phyloP scores from a whole-genome alignment of 2,329 filamentous ascomycete genomes.

The Aspergillus jensenii region DNA sequence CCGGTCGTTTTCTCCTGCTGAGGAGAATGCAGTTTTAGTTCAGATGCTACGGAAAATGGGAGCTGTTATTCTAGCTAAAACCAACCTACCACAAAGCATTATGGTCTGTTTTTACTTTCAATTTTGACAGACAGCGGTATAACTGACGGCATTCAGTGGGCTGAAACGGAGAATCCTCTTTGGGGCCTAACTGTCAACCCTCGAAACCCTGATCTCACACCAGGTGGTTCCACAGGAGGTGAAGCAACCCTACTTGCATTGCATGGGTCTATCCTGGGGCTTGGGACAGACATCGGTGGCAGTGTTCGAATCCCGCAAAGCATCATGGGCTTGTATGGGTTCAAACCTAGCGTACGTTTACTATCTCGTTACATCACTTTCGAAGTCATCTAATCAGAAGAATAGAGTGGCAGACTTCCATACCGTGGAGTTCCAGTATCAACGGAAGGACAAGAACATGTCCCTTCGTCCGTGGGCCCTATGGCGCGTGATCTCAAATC shows the following conservation, averaged over 20 bases:
- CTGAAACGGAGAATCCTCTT: conserved; percentile 55
- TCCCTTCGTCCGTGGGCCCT: conserved; percentile 63
- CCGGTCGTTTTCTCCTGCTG: conserved; percentile 50
- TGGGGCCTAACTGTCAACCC: conserved; percentile 53
- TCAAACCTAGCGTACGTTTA: conserved; percentile 44
- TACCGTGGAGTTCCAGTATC: conserved; percentile 61
- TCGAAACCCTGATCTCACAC: conserved; percentile 42
- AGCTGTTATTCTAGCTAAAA: conserved; percentile 55
- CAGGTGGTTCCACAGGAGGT: conserved; percentile 51
- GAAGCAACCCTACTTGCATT: conserved; percentile 44
- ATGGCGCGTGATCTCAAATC: conserved; percentile 55
- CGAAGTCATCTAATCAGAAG: neutral
- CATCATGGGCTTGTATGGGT: conserved; percentile 50
- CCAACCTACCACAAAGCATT: conserved; percentile 53
- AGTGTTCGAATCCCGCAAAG: conserved; percentile 51
- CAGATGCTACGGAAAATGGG: conserved; percentile 51
- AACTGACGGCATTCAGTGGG: conserved; percentile 41
- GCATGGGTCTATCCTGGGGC: conserved; percentile 47
- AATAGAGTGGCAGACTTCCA: conserved; percentile 56
- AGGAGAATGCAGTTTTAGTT: conserved; percentile 52
- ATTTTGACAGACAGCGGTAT: neutral
- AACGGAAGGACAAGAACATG: conserved; percentile 64
- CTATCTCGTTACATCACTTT: neutral
- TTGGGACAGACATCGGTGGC: conserved; percentile 55
- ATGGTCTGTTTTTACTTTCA: conserved; percentile 40